A percentile compares a stretch with the other conserved stretches of the same genome.
Conservation (phyloP, 2,329 filamentous ascomycete species). For the Amphichorda felina region DNA sequence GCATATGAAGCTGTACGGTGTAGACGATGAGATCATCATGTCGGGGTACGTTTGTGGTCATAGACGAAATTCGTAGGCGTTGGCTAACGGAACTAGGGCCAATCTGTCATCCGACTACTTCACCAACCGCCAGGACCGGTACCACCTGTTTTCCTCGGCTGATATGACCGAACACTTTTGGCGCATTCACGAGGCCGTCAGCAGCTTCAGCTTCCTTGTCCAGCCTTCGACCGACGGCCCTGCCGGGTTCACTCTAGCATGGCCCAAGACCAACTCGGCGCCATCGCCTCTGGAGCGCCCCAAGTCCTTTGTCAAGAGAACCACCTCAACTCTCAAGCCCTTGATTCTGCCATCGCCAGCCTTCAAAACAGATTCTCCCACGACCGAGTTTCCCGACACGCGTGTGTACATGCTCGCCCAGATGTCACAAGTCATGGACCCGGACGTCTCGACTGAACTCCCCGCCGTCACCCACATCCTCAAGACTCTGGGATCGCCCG, state of each 20-base stretch:
- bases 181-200: slow-evolving; percentile 63
- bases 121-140: slow-evolving; percentile 87
- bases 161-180: slow-evolving; percentile 75
- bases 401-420: slow-evolving; percentile 79
- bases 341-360: slow-evolving; percentile 40
- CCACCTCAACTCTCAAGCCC: slow-evolving; percentile 53
- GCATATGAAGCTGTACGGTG: slow-evolving; percentile 96
- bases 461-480: slow-evolving; percentile 70
- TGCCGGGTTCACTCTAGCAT: slow-evolving; percentile 51
- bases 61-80: neutral
- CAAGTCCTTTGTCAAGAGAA: slow-evolving; percentile 53
- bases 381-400: slow-evolving; percentile 38
- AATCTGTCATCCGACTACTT: slow-evolving; percentile 94
- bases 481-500: slow-evolving; percentile 48
- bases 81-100: slow-evolving; percentile 34
- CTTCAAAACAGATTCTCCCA: neutral
- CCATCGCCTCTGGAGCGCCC: slow-evolving; percentile 65
- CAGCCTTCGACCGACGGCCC: slow-evolving; percentile 42
- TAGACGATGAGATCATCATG: slow-evolving; percentile 91
- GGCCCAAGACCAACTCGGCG: slow-evolving; percentile 64
- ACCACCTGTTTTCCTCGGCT: slow-evolving; percentile 77
- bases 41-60: slow-evolving; percentile 50
- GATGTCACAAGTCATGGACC: slow-evolving; percentile 71
- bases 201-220: slow-evolving; percentile 72
- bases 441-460: slow-evolving; percentile 78